phyloP scores from a whole-genome alignment of 176 grass and related monocot genomes.

The Saccharum spontaneum region DNA sequence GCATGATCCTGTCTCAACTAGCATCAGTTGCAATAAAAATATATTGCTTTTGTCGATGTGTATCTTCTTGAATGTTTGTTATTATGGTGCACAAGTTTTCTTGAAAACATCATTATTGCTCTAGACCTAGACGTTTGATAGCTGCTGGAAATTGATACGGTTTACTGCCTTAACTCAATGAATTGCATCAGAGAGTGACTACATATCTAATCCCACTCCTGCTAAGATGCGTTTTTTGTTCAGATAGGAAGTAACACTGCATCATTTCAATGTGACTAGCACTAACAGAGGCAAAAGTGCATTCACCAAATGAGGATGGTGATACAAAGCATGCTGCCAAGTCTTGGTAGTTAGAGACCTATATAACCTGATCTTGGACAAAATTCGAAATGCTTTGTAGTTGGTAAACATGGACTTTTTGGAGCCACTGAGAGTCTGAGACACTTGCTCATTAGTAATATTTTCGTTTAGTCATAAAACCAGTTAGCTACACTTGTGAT shows the following conservation, averaged over 20 bases:
- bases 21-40: constrained; percentile 18
- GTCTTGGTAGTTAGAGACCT: constrained; percentile 5
- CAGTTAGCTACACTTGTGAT: constrained; percentile 14
- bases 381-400: constrained; percentile 16
- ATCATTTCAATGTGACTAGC: constrained; percentile 11
- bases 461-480: not conserved
- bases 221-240: not conserved
- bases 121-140: constrained; percentile 14
- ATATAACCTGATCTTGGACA: constrained; percentile 8
- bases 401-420: constrained; percentile 25
- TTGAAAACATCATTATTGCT: constrained; percentile 32
- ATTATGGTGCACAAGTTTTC: not conserved
- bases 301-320: constrained; percentile 20
- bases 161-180: not conserved
- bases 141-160: not conserved
- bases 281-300: constrained; percentile 7
- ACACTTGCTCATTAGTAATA: not conserved
- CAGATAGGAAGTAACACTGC: constrained; percentile 20
- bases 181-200: constrained; percentile 26
- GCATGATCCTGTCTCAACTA: constrained; percentile 25
- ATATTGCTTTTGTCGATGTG: not conserved
- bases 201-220: constrained; percentile 29
- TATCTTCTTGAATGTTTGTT: not conserved
- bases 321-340: constrained; percentile 20
- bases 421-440: constrained; percentile 3